Evolutionary conservation across 306 rosid species (phyloP).

Genomic region (Dalbergia cultrata): DNA sequence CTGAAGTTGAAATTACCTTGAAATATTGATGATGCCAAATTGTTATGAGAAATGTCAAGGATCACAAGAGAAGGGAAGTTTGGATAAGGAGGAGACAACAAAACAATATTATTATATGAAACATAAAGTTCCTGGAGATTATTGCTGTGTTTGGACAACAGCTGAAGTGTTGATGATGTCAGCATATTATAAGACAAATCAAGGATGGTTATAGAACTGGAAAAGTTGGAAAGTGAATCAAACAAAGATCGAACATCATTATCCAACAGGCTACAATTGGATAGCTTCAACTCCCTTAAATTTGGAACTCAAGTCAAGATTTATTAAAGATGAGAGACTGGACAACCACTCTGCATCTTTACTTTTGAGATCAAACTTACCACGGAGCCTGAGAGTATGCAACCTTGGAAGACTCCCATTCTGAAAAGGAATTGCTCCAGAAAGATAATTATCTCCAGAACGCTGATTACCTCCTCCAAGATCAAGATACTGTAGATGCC

Average conservation of each 20-base stretch:
- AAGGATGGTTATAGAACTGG: constrained; percentile 19
- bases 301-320: constrained; percentile 16
- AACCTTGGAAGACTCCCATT: constrained; percentile 17
- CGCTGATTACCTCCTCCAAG: neutral
- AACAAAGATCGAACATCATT: neutral
- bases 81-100: neutral
- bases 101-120: neutral
- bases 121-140: constrained; percentile 2
- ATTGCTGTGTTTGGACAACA: neutral
- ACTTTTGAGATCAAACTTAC: neutral
- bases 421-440: constrained; percentile 11
- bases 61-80: constrained; percentile 19
- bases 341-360: neutral
- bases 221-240: neutral
- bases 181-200: neutral
- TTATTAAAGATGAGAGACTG: neutral
- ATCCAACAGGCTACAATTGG: neutral
- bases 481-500: neutral
- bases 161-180: constrained; percentile 14
- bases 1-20: neutral
- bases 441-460: neutral
- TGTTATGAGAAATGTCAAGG: constrained; percentile 4
- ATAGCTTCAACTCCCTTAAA: neutral
- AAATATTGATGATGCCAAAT: constrained; percentile 8
- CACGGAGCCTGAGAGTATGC: neutral